Evolutionary conservation across 768 basidiomycete genomes (phyloP).

Genomic region (Tricholoma furcatifolium): DNA sequence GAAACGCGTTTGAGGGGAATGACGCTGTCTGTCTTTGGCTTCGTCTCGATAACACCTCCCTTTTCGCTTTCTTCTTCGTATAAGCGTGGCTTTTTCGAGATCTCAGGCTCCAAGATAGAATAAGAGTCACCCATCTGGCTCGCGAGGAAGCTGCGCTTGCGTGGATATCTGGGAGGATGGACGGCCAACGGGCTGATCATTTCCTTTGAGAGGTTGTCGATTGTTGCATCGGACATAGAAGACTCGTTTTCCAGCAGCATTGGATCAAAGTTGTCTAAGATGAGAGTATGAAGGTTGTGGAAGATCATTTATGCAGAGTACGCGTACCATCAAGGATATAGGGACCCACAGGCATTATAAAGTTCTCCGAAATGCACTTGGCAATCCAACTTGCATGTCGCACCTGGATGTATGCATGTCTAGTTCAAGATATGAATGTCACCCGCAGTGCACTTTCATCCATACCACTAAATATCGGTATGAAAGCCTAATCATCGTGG

Average conservation of each 20-base stretch:
- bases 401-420: conserved; percentile 22
- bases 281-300: not conserved
- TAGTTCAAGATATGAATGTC: no score
- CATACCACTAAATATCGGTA: conserved; percentile 29
- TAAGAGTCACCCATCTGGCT: conserved; percentile 3
- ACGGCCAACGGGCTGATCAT: not conserved
- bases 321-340: conserved; percentile 35
- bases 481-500: conserved; percentile 20
- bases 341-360: conserved; percentile 34
- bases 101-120: not conserved
- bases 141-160: conserved; percentile 2
- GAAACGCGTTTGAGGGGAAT: not conserved
- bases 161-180: not conserved
- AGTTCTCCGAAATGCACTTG: conserved; percentile 30
- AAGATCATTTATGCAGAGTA: not conserved
- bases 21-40: no score
- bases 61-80: not conserved
- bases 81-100: conserved; percentile 10
- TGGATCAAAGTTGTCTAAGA: not conserved
- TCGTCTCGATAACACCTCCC: not conserved
- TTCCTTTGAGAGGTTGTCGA: not conserved
- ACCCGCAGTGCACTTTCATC: not conserved
- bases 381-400: conserved; percentile 37
- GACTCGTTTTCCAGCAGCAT: no score
- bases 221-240: no score